Evolutionary conservation across 2,329 filamentous ascomycete species (phyloP).

Genomic region (Fusarium siculi): DNA sequence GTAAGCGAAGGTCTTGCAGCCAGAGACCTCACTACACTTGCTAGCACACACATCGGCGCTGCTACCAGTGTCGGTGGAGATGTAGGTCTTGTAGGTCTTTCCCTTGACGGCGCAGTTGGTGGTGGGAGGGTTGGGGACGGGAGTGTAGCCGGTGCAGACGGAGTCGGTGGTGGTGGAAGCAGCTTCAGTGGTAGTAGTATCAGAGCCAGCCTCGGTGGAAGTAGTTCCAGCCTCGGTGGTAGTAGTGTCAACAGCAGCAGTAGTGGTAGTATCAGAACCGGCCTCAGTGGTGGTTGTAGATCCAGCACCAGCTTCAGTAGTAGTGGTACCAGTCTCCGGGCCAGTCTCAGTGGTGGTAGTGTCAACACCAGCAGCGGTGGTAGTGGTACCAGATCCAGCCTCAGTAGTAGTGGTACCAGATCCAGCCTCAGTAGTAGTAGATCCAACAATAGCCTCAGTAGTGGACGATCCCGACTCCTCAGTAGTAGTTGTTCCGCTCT

Average conservation of each 20-base stretch:
- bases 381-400: too few species aligned
- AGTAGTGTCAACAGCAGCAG: too few species aligned
- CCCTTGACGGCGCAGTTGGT: background rate
- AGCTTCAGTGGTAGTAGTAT: too few species aligned
- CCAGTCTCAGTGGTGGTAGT: too few species aligned
- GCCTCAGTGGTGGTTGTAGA: too few species aligned
- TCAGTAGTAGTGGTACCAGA: background rate
- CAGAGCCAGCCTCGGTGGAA: background rate
- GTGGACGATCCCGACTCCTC: too few species aligned
- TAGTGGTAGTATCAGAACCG: too few species aligned
- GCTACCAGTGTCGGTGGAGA: background rate
- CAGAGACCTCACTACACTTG: background rate
- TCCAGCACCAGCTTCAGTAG: too few species aligned
- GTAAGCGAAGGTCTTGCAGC: background rate
- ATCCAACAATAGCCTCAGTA: too few species aligned
- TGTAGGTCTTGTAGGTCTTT: background rate
- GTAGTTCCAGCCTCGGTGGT: background rate
- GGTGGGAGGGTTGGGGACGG: background rate
- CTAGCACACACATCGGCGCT: background rate
- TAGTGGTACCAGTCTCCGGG: too few species aligned
- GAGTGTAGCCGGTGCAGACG: slow-evolving; percentile 14
- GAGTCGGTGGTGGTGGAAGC: background rate
- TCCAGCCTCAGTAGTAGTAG: background rate
- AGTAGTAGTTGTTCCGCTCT: background rate
- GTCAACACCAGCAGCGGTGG: too few species aligned